These are phyloP conservation scores for Cutaneotrichosporon dermatis DNA, from an alignment of 1,284 basidiomycete species.

Conservation along the genomic window DNA sequence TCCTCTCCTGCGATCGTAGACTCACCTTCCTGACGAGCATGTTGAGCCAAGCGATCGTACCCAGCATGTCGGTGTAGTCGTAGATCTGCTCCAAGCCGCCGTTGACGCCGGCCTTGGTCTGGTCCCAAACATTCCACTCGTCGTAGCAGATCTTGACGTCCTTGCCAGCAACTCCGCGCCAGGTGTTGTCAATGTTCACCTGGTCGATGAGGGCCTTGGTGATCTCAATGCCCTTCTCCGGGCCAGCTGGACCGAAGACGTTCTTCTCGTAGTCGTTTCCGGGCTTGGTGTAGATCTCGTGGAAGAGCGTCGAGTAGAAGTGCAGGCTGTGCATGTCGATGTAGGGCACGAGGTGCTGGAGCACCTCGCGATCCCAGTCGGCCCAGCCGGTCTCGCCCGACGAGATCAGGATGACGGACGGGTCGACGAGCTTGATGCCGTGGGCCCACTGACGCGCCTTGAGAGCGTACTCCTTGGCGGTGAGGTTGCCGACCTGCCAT, in stretches of 20 bases:
- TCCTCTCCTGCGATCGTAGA: no score
- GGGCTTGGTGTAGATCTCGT: constrained; percentile 29
- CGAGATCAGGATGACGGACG: constrained; percentile 56
- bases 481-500: constrained; percentile 62
- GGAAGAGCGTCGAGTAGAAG: constrained; percentile 21
- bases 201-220: constrained; percentile 50
- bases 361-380: constrained; percentile 45
- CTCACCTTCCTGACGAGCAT: constrained; percentile 54
- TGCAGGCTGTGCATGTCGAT: constrained; percentile 46
- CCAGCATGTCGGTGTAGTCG: constrained; percentile 61
- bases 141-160: constrained; percentile 55
- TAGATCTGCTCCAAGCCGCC: constrained; percentile 60
- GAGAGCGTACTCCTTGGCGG: constrained; percentile 57
- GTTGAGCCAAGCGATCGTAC: constrained; percentile 60
- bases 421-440: constrained; percentile 59
- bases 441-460: constrained; percentile 62
- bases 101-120: constrained; percentile 47
- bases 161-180: constrained; percentile 23
- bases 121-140: constrained; percentile 42
- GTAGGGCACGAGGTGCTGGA: constrained; percentile 33
- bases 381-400: constrained; percentile 53
- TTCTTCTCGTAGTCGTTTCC: constrained; percentile 50
- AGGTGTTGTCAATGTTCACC: constrained; percentile 37
- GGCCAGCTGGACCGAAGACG: constrained; percentile 50
- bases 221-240: constrained; percentile 49